Evolutionary conservation across 495 filamentous ascomycete species (phyloP).

Genomic region (Aspergillus ostianus): DNA sequence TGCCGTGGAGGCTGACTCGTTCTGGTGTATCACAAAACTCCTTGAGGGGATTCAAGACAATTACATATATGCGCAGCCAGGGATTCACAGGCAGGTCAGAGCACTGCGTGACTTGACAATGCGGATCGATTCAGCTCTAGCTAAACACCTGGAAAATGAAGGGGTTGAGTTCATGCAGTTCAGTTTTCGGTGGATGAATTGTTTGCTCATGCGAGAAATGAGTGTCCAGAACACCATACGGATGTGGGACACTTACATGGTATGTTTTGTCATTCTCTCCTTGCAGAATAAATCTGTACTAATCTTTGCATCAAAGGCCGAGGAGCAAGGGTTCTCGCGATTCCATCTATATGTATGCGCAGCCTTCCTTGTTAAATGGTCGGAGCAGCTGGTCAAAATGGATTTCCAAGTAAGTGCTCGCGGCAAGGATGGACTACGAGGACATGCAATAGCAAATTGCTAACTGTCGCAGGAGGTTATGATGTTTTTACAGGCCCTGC

Average conservation of each 20-base stretch:
- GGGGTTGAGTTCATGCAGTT: conserved; percentile 99
- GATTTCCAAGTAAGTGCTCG: conserved; percentile 66
- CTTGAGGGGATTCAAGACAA: conserved; percentile 98
- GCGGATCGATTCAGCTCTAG: conserved; percentile 80
- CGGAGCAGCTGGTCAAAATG: conserved; percentile 91
- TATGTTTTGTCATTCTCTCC: conserved; percentile 39
- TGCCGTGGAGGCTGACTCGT: conserved; percentile 95
- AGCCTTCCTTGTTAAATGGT: conserved; percentile 98
- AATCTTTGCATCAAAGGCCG: conserved; percentile 58
- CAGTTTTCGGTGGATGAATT: conserved; percentile 99
- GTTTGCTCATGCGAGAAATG: conserved; percentile 94
- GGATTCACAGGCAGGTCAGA: conserved; percentile 89
- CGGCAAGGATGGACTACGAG: not conserved
- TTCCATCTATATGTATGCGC: conserved; percentile 99
- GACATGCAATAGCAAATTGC: conserved; percentile 9
- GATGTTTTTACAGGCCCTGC: conserved; percentile 97
- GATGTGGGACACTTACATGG: conserved; percentile 99
- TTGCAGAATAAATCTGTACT: conserved; percentile 14
- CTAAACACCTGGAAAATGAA: conserved; percentile 84
- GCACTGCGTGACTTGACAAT: conserved; percentile 85
- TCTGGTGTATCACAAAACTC: conserved; percentile 96
- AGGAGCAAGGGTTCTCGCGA: conserved; percentile 96
- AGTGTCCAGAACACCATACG: conserved; percentile 92
- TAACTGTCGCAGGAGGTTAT: conserved; percentile 71
- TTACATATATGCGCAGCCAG: conserved; percentile 95